Conservation (phyloP, 495 filamentous ascomycete species). For the Podospora tetraspora region DNA sequence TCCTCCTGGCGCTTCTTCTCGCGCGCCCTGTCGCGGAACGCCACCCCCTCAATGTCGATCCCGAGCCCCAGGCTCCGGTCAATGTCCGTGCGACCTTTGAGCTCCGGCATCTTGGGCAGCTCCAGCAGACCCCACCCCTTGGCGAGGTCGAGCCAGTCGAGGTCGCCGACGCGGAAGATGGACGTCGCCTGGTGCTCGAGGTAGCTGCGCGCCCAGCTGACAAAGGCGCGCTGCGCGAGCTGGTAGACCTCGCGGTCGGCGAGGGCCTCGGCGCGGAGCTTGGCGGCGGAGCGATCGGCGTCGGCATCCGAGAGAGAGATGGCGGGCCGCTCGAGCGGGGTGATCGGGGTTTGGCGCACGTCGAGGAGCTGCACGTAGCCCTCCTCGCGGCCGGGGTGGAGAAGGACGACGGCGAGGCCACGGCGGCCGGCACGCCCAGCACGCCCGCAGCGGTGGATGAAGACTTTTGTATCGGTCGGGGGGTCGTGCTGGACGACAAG, state of each 20-base stretch:
- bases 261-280: slow-evolving; percentile 56
- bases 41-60: slow-evolving; percentile 61
- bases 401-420: slow-evolving; percentile 77
- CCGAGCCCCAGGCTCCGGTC: slow-evolving; percentile 75
- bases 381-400: slow-evolving; percentile 77
- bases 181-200: slow-evolving; percentile 84
- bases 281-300: slow-evolving; percentile 44
- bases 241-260: slow-evolving; percentile 80
- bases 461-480: slow-evolving; percentile 87
- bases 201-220: slow-evolving; percentile 86
- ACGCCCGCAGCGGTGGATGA: slow-evolving; percentile 90
- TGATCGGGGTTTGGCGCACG: slow-evolving; percentile 82
- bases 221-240: slow-evolving; percentile 83
- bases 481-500: slow-evolving; percentile 90
- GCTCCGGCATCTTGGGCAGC: slow-evolving; percentile 92
- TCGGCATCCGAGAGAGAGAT: slow-evolving; percentile 51
- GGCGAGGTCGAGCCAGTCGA: slow-evolving; percentile 79
- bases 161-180: slow-evolving; percentile 79
- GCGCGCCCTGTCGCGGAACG: slow-evolving; percentile 72
- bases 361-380: slow-evolving; percentile 86
- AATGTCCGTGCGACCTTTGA: slow-evolving; percentile 57
- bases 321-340: slow-evolving; percentile 48
- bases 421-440: slow-evolving; percentile 83
- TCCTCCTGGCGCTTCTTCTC: slow-evolving; percentile 63
- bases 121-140: slow-evolving; percentile 73